These are phyloP conservation scores for Plasmopara halstedii DNA, from an alignment of 352 stramenopile genomes.

Conservation along the genomic window DNA sequence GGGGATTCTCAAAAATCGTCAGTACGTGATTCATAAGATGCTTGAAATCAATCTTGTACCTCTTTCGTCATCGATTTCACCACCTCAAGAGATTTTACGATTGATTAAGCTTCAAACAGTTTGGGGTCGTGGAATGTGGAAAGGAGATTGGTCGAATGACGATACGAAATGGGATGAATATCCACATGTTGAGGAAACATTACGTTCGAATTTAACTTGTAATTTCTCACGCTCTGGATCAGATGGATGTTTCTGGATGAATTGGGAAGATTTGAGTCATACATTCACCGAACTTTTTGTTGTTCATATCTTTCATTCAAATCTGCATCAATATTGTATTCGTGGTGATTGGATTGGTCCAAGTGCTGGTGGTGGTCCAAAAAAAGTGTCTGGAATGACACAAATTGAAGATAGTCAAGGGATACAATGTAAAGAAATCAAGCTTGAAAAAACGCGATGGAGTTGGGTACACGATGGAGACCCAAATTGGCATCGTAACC, in stretches of 20 bases:
- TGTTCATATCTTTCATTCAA: conserved; percentile 29
- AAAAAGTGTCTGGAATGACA: too few relatives aligned
- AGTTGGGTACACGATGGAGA: conserved; percentile 61
- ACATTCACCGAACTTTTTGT: conserved; percentile 69
- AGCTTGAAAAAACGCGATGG: conserved; percentile 62
- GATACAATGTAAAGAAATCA: conserved; percentile 19
- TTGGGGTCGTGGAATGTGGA: conserved; percentile 73
- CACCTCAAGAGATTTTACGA: conserved; percentile 34
- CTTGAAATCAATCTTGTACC: background rate
- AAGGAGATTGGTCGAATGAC: conserved; percentile 76
- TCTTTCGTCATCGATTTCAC: too few relatives aligned
- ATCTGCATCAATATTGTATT: conserved; percentile 40
- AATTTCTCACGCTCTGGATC: conserved; percentile 60
- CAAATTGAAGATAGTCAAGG: conserved; percentile 8
- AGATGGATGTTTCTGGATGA: conserved; percentile 82
- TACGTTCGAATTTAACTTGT: conserved; percentile 48
- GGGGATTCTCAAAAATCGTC: background rate
- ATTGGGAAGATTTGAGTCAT: conserved; percentile 67
- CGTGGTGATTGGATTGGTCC: conserved; percentile 37
- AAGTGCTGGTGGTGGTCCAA: conserved; percentile 33
- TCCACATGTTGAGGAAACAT: conserved; percentile 54
- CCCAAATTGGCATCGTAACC: conserved; percentile 88
- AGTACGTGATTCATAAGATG: background rate
- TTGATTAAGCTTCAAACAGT: conserved; percentile 81
- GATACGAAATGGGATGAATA: conserved; percentile 83